Conservation (phyloP, 164 flowering plant genomes). For the Magnolia sinica region DNA sequence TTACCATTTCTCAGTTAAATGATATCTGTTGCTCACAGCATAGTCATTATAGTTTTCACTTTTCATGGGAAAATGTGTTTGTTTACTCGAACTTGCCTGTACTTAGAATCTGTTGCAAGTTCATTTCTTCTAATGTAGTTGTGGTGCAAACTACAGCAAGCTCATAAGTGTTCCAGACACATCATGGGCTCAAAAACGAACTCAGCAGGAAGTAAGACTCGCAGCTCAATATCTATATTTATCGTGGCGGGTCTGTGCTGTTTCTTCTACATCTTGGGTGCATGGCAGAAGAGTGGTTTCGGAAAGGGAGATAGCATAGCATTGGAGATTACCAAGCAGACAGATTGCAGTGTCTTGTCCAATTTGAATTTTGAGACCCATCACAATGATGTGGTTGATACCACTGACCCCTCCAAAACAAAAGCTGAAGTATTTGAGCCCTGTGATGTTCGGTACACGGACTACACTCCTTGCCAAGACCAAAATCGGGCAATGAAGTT, state of each 20-base stretch:
- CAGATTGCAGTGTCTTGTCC: conserved; percentile 53
- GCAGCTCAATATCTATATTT: conserved; percentile 62
- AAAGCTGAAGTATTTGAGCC: conserved; percentile 49
- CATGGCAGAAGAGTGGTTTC: conserved; percentile 93
- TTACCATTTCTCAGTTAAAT: no score
- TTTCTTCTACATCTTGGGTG: conserved; percentile 81
- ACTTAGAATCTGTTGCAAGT: neutral
- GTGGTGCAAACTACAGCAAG: conserved; percentile 3
- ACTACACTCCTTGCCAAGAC: conserved; percentile 95
- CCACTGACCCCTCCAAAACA: conserved; percentile 40
- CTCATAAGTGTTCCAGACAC: conserved; percentile 8
- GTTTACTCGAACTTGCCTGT: neutral
- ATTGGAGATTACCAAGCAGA: conserved; percentile 45
- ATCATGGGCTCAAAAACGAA: conserved; percentile 62
- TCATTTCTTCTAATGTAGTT: neutral
- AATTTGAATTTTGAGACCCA: conserved; percentile 69
- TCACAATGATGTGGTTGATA: conserved; percentile 44
- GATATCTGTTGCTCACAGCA: no score
- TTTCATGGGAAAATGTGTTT: no score
- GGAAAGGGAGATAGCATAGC: conserved; percentile 84
- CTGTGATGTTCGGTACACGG: conserved; percentile 60
- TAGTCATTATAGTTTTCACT: no score
- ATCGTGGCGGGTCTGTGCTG: conserved; percentile 69
- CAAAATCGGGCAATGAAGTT: conserved; percentile 93
- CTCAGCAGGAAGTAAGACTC: conserved; percentile 38